A percentile compares a stretch with the other conserved stretches of the same genome.
phyloP scores from a whole-genome alignment of 1,139 yeast genomes.

The Schwanniomyces etchellsii region DNA sequence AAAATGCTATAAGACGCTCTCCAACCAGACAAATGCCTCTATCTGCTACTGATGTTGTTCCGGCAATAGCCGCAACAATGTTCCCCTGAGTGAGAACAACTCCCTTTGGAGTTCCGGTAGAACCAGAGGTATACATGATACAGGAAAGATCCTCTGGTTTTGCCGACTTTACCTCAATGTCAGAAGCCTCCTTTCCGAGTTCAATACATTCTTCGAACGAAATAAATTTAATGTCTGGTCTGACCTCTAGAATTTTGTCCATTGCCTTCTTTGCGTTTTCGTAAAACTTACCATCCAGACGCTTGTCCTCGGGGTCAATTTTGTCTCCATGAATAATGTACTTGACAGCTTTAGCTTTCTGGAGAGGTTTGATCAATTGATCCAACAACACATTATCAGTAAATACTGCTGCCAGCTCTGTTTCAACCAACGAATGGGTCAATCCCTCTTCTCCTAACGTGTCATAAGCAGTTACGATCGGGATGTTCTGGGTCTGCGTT shows the following conservation, averaged over 20 bases:
- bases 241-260: conserved; percentile 50
- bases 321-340: conserved; percentile 67
- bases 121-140: conserved; percentile 98
- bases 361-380: conserved; percentile 66
- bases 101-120: conserved; percentile 98
- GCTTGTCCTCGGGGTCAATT: conserved; percentile 56
- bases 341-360: conserved; percentile 57
- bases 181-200: conserved; percentile 49
- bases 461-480: conserved; percentile 95
- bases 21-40: conserved; percentile 23
- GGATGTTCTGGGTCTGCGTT: conserved; percentile 68
- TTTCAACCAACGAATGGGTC: conserved; percentile 78
- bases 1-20: conserved; percentile 78
- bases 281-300: conserved; percentile 57
- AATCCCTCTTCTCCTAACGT: conserved; percentile 92
- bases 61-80: conserved; percentile 79
- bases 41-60: conserved; percentile 63
- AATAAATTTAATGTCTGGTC: conserved; percentile 72
- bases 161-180: conserved; percentile 43
- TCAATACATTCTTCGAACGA: conserved; percentile 62
- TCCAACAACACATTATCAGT: conserved; percentile 72
- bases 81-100: conserved; percentile 79
- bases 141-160: conserved; percentile 75
- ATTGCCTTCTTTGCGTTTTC: conserved; percentile 51
- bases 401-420: conserved; percentile 72